phyloP scores from a whole-genome alignment of 192 early-diverging fungal species.

The Backusella westeae region DNA sequence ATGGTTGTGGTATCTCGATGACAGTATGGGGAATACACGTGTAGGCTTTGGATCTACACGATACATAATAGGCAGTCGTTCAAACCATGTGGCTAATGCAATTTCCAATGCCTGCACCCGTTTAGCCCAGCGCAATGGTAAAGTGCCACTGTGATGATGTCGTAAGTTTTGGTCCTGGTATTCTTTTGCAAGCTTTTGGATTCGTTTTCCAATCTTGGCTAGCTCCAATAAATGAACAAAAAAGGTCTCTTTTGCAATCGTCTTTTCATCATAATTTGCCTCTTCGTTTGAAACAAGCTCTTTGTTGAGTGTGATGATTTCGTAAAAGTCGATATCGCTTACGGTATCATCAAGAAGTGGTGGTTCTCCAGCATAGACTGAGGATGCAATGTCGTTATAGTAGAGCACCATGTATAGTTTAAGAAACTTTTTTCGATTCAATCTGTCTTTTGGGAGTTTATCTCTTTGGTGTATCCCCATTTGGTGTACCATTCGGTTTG shows the following conservation, averaged over 20 bases:
- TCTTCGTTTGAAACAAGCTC: neutral
- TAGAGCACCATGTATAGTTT: constrained; percentile 33
- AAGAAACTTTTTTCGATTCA: constrained; percentile 20
- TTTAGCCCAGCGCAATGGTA: constrained; percentile 11
- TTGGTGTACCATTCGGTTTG: constrained; percentile 28
- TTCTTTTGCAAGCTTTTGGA: constrained; percentile 11
- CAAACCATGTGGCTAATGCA: constrained; percentile 25
- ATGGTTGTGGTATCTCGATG: neutral
- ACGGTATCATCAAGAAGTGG: constrained; percentile 29
- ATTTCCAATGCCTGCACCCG: constrained; percentile 26
- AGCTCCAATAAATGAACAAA: constrained; percentile 28
- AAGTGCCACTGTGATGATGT: neutral
- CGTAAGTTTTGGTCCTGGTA: constrained; percentile 1
- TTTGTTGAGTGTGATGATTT: constrained; percentile 17
- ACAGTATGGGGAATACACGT: constrained; percentile 3
- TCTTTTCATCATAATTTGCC: constrained; percentile 20
- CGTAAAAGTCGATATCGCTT: constrained; percentile 32
- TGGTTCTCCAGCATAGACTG: constrained; percentile 29
- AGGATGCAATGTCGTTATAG: constrained; percentile 27
- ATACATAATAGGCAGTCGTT: constrained; percentile 16
- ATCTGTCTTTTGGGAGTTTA: constrained; percentile 11
- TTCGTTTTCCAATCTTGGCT: constrained; percentile 30
- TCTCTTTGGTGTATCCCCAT: constrained; percentile 28
- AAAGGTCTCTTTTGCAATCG: constrained; percentile 30
- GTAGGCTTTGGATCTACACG: constrained; percentile 17